Conservation (phyloP, 305 asterid species). For the Plantago lanceolata region DNA sequence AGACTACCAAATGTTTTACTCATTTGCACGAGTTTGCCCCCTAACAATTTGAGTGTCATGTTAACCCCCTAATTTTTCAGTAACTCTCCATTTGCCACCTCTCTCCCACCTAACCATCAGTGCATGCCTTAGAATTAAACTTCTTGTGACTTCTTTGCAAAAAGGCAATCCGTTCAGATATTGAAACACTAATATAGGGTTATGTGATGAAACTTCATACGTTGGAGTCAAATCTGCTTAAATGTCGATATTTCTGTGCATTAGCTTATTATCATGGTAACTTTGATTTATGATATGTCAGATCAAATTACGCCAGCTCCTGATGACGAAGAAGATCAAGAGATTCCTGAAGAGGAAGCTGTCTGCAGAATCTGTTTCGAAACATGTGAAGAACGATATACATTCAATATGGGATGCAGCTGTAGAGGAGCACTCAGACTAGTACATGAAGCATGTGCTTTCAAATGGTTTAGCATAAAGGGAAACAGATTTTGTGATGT, state of each 20-base stretch:
- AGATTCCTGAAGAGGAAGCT: slow-evolving; percentile 97
- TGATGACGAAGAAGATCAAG: slow-evolving; percentile 55
- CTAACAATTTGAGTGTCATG: neutral
- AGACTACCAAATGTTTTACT: too few species aligned
- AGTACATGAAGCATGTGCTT: slow-evolving; percentile 74
- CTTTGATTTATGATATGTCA: slow-evolving; percentile 35
- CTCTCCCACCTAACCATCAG: neutral
- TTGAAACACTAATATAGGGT: neutral
- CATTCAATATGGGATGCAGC: slow-evolving; percentile 78
- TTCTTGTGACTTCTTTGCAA: neutral
- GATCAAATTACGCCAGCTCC: slow-evolving; percentile 64
- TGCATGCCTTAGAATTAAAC: neutral
- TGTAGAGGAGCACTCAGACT: slow-evolving; percentile 87
- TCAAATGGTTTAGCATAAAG: slow-evolving; percentile 74
- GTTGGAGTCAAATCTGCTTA: neutral
- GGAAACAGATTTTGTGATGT: slow-evolving; percentile 72
- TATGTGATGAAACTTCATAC: neutral
- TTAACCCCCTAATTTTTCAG: neutral
- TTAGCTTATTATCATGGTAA: neutral
- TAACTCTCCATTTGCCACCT: neutral
- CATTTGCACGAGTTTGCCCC: neutral
- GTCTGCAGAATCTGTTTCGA: slow-evolving; percentile 87
- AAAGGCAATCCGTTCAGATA: neutral
- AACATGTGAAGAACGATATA: slow-evolving; percentile 68
- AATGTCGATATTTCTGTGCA: neutral